Conservation (phyloP, 495 filamentous ascomycete genomes). For the Hyaloscypha variabilis region DNA sequence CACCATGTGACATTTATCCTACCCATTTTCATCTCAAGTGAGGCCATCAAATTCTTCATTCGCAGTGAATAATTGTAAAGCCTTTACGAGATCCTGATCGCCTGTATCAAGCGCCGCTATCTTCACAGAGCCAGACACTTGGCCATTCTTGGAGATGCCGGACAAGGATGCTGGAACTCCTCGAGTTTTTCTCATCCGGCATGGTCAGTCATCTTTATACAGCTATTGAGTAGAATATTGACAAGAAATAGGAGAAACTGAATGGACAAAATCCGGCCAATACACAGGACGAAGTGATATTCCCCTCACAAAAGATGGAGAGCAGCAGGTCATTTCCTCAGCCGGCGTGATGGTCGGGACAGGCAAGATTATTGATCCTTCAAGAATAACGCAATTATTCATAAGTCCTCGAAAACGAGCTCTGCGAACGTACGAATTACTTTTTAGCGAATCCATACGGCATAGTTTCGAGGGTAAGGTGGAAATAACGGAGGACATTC, state of each 20-base stretch:
- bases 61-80: neutral
- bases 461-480: constrained; percentile 47
- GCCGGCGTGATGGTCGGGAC: constrained; percentile 68
- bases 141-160: constrained; percentile 36
- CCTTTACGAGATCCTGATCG: no score
- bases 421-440: constrained; percentile 70
- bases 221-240: neutral
- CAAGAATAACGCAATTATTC: constrained; percentile 68
- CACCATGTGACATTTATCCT: neutral
- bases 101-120: no score
- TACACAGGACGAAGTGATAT: constrained; percentile 79
- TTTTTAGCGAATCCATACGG: constrained; percentile 54
- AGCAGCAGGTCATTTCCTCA: constrained; percentile 66
- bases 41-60: neutral
- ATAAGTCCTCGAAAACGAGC: constrained; percentile 75
- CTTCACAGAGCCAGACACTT: no score
- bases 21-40: neutral
- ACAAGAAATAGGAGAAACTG: constrained; percentile 61
- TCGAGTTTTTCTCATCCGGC: constrained; percentile 77
- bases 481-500: constrained; percentile 61
- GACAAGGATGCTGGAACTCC: constrained; percentile 58
- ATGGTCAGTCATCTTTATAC: constrained; percentile 42
- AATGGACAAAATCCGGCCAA: constrained; percentile 80
- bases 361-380: constrained; percentile 70
- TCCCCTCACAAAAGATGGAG: constrained; percentile 69